Base-by-base conservation (phyloP, 805 yeast species). In the Candida boidinii region DNA sequence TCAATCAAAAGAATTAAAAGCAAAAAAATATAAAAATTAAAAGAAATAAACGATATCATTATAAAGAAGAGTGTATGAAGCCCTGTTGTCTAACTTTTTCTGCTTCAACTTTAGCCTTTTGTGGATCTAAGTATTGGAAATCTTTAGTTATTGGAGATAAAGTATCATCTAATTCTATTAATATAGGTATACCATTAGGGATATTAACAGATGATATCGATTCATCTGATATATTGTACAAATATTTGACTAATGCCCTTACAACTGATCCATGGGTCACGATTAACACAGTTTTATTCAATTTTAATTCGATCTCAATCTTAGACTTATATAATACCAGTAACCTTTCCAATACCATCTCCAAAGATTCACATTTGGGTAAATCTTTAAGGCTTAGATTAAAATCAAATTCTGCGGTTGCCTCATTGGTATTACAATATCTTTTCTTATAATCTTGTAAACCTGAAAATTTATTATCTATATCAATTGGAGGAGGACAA, bases 241-340 rank as follows among this genome's bases (percentile, higher is more conserved):
- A 53, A 45, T 77, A 67, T 56, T 82, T 83, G 44, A 81, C 67
- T 37, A 83, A 60, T 7, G 87, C 83, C 52, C 94, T 68, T 39
- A 81, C 81, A 5, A 88, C 74, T 53, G 84, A 77, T 27, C 94
- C 94, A 66, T 83, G 94, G 11, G 84, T 85, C 32, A 83, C 82
- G 39, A 82, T 57, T 36, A 83, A 52, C 13, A 81, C 79, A 22
- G 76, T 71, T 49, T 76, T 72, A 26, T 66, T 71, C 5, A 56
- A 51, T 44, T 58, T 51, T 42, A 75, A 57, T 40, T 68, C 70
- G 29, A 60, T 53, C 38, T 71, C 61, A 28, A 76, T 64, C n/a
- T 68, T 66, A 30, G 66, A 62, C 34, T 68, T 64, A 53, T 67
- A 66, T 56, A 77, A 76, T 17, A 84, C 85, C 39, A 70, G 61